Base-by-base conservation (phyloP, 176 grass and related monocot genomes). In the Phoenix roebelenii region DNA sequence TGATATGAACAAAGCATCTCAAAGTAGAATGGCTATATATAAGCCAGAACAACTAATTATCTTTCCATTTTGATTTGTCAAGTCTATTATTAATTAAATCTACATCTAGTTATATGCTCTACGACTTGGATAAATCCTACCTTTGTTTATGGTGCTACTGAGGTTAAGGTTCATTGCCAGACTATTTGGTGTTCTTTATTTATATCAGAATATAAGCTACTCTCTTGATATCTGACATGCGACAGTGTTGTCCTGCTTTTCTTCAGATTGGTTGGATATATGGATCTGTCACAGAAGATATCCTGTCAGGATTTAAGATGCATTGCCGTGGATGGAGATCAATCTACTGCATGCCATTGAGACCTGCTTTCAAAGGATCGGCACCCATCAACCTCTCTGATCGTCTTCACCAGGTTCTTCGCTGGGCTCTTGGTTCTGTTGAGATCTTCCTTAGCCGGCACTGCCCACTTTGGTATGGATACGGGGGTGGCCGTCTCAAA, bases 321-420 rank as follows among this genome's bases (percentile, higher is more conserved):
- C 92, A 97, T 23, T 90, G 87, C 69, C 92, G 92, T 77, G 92
- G 92, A 17, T 97, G 92, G 92, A 69, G 87, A 49, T 97, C 92
- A 22, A 97, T 97, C 51, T 97, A 97, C 60, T 97, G 92, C 72
- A 91, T 97, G 92, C 92, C 92, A 0, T 22, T 72, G 59, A 81
- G 87, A 60, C 87, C 92, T 0, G 92, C 92, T 65, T 97, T 97
- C 76, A 97, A 97, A 68, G 92, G 87, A 18, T 97, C 92, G 6
- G 91, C 91, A 3, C 91, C 91, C 17, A 96, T 96, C 74, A 96
- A 96, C 54, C 91, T 96, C 61, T 96, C 91, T 2, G 91, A 96
- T 71, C 80, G 91, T 72, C 74, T 96, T 61, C 86, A 96, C 49
- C 91, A 96, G 65, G 92, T 97, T 76, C 92, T 97, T 60, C 87